A percentile compares a stretch with the other conserved stretches of the same genome.
Conservation (phyloP, 2,329 filamentous ascomycete genomes). For the Fusarium gaditjirri region DNA sequence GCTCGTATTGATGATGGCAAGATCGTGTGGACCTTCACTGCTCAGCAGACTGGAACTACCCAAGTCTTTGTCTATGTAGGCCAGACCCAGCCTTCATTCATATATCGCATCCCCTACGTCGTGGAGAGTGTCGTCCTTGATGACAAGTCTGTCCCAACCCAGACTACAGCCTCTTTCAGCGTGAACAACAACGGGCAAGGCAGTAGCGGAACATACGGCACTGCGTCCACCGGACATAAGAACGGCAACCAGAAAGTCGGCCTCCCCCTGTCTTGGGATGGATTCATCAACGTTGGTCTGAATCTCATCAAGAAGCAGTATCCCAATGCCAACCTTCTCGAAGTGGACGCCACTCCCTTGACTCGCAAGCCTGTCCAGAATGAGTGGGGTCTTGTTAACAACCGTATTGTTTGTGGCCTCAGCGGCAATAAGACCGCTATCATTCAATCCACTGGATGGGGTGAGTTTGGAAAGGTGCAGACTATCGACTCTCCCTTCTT, state of each 20-base stretch:
- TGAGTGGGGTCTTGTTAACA: conserved; percentile 27
- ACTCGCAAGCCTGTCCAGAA: conserved; percentile 4
- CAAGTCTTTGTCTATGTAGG: conserved; percentile 47
- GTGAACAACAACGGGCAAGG: not conserved
- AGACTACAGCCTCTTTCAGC: not conserved
- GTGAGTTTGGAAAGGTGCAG: conserved; percentile 9
- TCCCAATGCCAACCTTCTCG: conserved; percentile 14
- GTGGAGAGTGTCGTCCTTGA: not conserved
- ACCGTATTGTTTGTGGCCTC: conserved; percentile 16
- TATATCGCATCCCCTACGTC: conserved; percentile 47
- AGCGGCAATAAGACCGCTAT: conserved; percentile 17
- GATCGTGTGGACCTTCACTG: conserved; percentile 14
- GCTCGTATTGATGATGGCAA: conserved; percentile 11
- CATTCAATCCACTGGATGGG: conserved; percentile 25
- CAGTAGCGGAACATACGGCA: not conserved
- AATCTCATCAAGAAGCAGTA: conserved; percentile 15
- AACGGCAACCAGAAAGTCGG: not conserved
- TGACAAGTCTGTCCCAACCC: not conserved
- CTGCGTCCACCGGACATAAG: not conserved
- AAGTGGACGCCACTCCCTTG: conserved; percentile 17
- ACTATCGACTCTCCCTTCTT: conserved; percentile 9
- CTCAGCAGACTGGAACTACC: conserved; percentile 5
- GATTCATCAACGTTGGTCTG: conserved; percentile 18
- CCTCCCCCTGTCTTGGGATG: conserved; percentile 22
- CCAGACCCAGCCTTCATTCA: conserved; percentile 51